Evolutionary conservation across 106 monocot genomes (phyloP).

Genomic region (Alisma plantagoaquatica): DNA sequence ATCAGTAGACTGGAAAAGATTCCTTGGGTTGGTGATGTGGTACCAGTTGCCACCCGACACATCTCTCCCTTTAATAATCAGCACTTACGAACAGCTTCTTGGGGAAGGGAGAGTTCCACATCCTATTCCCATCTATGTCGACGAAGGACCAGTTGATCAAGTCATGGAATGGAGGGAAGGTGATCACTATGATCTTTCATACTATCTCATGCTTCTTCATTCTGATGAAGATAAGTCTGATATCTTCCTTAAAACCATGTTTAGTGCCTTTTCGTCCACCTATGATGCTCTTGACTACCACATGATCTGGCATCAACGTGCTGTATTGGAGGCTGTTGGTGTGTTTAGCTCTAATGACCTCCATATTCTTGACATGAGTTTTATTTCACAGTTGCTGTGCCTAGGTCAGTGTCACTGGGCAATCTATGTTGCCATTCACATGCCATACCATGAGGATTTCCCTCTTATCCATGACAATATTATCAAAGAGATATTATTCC

Average conservation of each 20-base stretch:
- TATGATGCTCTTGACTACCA: slow-evolving; percentile 92
- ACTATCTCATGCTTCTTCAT: slow-evolving; percentile 99
- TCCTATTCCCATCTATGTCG: slow-evolving; percentile 89
- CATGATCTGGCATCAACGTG: slow-evolving; percentile 96
- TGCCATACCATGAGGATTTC: slow-evolving; percentile 38
- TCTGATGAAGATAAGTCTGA: slow-evolving; percentile 45
- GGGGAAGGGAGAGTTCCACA: slow-evolving; percentile 73
- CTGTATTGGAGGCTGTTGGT: slow-evolving; percentile 70
- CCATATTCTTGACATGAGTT: slow-evolving; percentile 80
- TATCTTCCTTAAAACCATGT: slow-evolving; percentile 63
- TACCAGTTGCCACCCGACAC: slow-evolving; percentile 83
- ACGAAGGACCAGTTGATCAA: slow-evolving; percentile 73
- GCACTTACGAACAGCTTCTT: slow-evolving; percentile 73
- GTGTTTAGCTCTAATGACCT: slow-evolving; percentile 66
- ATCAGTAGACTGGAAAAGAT: slow-evolving; percentile 90
- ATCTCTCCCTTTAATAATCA: slow-evolving; percentile 46
- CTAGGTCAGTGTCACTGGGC: slow-evolving; percentile 91
- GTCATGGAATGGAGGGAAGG: slow-evolving; percentile 36
- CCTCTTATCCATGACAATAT: slow-evolving; percentile 50
- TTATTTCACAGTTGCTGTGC: slow-evolving; percentile 75
- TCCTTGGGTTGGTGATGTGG: slow-evolving; percentile 82
- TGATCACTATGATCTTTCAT: slow-evolving; percentile 79
- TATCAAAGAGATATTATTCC: slow-evolving; percentile 71
- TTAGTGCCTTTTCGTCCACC: slow-evolving; percentile 85
- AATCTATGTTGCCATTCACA: slow-evolving; percentile 86